Evolutionary conservation across 305 asterid species (phyloP).

Genomic region (Fraxinus ornus): DNA sequence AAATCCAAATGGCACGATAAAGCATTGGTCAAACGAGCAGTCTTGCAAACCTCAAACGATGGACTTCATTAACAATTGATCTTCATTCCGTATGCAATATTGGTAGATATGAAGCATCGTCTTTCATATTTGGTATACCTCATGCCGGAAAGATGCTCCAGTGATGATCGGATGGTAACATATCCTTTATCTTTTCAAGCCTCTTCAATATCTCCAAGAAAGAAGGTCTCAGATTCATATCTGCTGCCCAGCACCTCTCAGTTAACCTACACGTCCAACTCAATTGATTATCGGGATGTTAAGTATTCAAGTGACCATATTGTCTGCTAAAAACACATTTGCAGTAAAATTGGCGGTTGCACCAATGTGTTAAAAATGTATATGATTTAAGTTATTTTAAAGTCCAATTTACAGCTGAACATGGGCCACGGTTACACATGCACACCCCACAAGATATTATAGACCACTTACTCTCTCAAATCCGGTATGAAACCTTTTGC

Average conservation of each 20-base stretch:
- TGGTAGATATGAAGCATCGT: not conserved
- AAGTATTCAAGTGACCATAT: not conserved
- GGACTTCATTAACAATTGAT: slow-evolving; percentile 5
- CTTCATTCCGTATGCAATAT: not conserved
- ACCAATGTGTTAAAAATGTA: not conserved
- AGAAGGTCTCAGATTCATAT: slow-evolving; percentile 76
- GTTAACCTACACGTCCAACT: slow-evolving; percentile 54
- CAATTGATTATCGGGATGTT: not conserved
- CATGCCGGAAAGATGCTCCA: slow-evolving; percentile 64
- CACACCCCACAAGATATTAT: slow-evolving; percentile 6
- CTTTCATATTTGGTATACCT: not conserved
- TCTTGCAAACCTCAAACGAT: not conserved
- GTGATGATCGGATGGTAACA: slow-evolving; percentile 55
- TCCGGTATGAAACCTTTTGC: slow-evolving; percentile 63
- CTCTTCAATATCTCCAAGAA: slow-evolving; percentile 79
- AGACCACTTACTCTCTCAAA: slow-evolving; percentile 72
- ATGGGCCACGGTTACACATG: not conserved
- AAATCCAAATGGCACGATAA: slow-evolving; percentile 1
- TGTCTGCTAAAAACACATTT: not conserved
- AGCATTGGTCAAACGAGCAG: not conserved
- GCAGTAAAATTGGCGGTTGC: not conserved
- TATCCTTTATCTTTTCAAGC: slow-evolving; percentile 67
- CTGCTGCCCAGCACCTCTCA: slow-evolving; percentile 82
- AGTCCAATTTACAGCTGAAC: not conserved
- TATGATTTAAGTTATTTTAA: not conserved